A percentile compares a stretch with the other conserved stretches of the same genome.
Evolutionary conservation across 768 basidiomycete species (phyloP).

Genomic region (Auricularia sp.): DNA sequence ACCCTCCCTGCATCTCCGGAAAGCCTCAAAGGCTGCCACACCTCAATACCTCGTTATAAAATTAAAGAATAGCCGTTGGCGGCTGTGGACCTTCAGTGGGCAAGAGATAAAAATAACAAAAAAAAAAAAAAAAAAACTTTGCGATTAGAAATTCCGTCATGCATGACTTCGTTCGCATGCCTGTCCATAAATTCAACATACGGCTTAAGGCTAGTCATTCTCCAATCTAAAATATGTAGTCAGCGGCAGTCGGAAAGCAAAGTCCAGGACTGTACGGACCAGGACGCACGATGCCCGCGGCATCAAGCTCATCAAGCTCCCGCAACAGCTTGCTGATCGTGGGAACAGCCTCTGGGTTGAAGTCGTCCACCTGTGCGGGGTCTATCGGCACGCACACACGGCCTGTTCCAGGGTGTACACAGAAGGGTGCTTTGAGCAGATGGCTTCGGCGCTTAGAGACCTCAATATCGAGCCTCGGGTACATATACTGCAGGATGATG

Average conservation of each 20-base stretch:
- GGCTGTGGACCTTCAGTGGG: neutral
- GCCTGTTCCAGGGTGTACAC: slow-evolving; percentile 92
- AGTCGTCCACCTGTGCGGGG: slow-evolving; percentile 59
- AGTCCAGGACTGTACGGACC: neutral
- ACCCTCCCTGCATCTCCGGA: no score
- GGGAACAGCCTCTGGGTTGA: slow-evolving; percentile 79
- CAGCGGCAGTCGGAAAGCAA: no score
- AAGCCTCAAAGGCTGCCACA: no score
- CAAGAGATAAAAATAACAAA: no score
- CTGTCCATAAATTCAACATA: slow-evolving; percentile 85
- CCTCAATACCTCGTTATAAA: no score
- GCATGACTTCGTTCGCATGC: slow-evolving; percentile 31
- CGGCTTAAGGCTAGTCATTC: slow-evolving; percentile 74
- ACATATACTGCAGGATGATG: slow-evolving; percentile 85
- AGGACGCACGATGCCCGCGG: slow-evolving; percentile 7
- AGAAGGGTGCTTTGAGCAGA: slow-evolving; percentile 94
- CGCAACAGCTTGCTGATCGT: slow-evolving; percentile 74
- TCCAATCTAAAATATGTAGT: slow-evolving; percentile 48
- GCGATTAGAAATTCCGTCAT: neutral
- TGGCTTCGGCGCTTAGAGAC: slow-evolving; percentile 97
- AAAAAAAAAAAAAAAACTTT: neutral
- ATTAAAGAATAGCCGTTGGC: no score
- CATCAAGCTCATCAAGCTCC: slow-evolving; percentile 50
- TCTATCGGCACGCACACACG: slow-evolving; percentile 91
- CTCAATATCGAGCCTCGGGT: slow-evolving; percentile 92